These are phyloP conservation scores for Solanum pimpinellifolium DNA, from an alignment of 257 asterid species.

Conservation along the genomic window DNA sequence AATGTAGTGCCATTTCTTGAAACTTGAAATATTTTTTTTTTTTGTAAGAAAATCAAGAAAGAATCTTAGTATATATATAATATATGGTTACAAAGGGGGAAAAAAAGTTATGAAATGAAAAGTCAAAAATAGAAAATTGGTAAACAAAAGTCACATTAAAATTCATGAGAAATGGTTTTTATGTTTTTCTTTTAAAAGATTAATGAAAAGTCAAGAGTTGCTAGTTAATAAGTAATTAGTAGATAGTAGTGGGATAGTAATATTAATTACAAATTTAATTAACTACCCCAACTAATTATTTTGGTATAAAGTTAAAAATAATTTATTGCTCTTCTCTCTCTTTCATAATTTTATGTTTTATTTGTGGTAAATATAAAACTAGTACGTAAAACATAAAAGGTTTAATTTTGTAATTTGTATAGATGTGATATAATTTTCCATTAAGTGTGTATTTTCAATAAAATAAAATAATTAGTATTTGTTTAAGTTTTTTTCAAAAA, in stretches of 20 bases:
- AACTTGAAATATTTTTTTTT: background rate
- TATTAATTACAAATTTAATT: background rate
- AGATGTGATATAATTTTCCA: background rate
- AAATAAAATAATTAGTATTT: background rate
- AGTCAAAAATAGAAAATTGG: conserved; percentile 8
- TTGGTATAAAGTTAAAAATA: background rate
- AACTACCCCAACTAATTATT: background rate
- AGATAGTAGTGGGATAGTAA: background rate
- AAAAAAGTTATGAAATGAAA: conserved; percentile 10
- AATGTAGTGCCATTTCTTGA: background rate
- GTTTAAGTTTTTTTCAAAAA: background rate
- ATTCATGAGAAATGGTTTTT: background rate
- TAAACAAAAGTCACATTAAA: background rate
- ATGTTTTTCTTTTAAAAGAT: background rate
- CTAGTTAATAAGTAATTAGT: background rate
- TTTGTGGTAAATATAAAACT: background rate
- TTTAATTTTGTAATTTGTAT: background rate
- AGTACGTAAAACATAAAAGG: background rate
- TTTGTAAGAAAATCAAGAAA: background rate
- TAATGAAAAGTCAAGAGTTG: background rate
- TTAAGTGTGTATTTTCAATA: background rate
- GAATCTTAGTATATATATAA: background rate
- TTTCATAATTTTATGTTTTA: background rate
- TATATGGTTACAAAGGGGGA: background rate
- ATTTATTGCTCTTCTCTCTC: background rate